phyloP scores from a whole-genome alignment of 2,329 filamentous ascomycete species.

The Paracorniculantispora psalliotae region DNA sequence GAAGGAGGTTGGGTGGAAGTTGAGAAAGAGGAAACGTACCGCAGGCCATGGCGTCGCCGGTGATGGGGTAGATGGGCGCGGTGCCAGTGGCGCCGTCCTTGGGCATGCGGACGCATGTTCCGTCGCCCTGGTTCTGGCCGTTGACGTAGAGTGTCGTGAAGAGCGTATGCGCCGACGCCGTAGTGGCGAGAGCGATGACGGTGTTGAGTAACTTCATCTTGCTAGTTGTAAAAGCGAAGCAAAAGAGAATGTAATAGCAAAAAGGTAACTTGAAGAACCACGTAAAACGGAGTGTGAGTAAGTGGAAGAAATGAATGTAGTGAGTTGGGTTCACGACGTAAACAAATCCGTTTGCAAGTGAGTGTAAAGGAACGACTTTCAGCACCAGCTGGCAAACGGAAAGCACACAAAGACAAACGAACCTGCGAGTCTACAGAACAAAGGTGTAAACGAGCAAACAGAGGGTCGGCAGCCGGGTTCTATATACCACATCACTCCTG shows the following conservation, averaged over 20 bases:
- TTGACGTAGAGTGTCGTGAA: conserved; percentile 62
- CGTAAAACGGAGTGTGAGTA: neutral
- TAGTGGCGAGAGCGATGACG: conserved; percentile 33
- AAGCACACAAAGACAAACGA: neutral
- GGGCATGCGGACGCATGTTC: conserved; percentile 66
- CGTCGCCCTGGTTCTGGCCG: conserved; percentile 61
- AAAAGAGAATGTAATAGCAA: neutral
- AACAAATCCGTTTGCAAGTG: neutral
- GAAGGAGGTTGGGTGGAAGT: neutral
- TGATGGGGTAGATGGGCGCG: conserved; percentile 52
- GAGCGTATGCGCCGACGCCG: conserved; percentile 52
- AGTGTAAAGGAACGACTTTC: neutral
- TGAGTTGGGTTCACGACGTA: neutral
- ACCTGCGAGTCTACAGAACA: neutral
- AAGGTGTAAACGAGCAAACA: neutral
- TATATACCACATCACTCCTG: neutral
- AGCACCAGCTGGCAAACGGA: conserved; percentile 1
- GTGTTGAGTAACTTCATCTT: conserved; percentile 34
- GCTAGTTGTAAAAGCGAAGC: conserved; percentile 13
- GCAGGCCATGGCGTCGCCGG: conserved; percentile 63
- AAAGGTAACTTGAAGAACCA: neutral
- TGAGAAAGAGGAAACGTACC: conserved; percentile 45
- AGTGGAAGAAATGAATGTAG: neutral
- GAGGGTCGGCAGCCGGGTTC: neutral
- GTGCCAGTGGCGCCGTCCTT: conserved; percentile 47